Conservation (phyloP, 257 asterid genomes). For the Solanum okadae region DNA sequence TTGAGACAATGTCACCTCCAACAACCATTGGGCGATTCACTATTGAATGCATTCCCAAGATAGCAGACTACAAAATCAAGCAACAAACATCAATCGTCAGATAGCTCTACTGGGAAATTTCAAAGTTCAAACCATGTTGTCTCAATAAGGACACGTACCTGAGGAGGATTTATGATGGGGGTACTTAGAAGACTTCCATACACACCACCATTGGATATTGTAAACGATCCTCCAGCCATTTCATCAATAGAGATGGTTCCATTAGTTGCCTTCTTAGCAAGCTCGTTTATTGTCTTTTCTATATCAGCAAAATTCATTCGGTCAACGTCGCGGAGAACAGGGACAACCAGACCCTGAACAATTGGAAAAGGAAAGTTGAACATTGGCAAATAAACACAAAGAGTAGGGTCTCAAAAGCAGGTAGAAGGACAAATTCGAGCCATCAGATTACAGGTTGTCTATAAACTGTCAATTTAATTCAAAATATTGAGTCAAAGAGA, state of each 20-base stretch:
- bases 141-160: constrained; percentile 35
- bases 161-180: constrained; percentile 98
- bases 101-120: not conserved
- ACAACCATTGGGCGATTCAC: constrained; percentile 96
- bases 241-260: constrained; percentile 96
- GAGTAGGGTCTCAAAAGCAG: not conserved
- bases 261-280: constrained; percentile 83
- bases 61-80: constrained; percentile 66
- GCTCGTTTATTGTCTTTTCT: constrained; percentile 76
- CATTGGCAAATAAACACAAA: not conserved
- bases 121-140: not conserved
- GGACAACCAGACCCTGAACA: constrained; percentile 89
- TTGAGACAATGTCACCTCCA: constrained; percentile 69
- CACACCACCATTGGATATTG: constrained; percentile 97
- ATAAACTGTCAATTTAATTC: not conserved
- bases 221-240: constrained; percentile 97
- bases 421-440: not conserved
- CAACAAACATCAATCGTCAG: not conserved
- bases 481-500: not conserved
- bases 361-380: not conserved
- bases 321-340: constrained; percentile 83
- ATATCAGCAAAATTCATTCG: constrained; percentile 90
- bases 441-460: not conserved
- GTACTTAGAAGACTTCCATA: constrained; percentile 97
- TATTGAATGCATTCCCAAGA: constrained; percentile 94